phyloP scores from a whole-genome alignment of 305 asterid species.

The Striga hermonthica region DNA sequence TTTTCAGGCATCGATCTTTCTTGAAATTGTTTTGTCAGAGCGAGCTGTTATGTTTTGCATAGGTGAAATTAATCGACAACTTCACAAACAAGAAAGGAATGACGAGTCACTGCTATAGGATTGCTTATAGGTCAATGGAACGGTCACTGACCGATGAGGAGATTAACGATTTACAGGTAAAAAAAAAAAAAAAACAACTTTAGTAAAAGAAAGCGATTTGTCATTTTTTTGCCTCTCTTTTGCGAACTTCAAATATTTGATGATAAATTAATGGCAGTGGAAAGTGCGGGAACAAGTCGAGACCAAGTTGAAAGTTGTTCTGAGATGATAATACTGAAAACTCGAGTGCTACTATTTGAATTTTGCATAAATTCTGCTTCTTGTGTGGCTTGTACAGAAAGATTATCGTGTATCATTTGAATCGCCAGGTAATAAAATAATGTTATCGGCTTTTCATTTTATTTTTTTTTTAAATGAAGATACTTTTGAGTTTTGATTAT shows the following conservation, averaged over 20 bases:
- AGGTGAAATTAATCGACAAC: conserved; percentile 66
- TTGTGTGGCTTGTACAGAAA: conserved; percentile 13
- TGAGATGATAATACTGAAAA: conserved; percentile 41
- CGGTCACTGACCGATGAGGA: conserved; percentile 89
- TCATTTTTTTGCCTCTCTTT: background rate
- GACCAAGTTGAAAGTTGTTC: conserved; percentile 54
- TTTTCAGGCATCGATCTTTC: background rate
- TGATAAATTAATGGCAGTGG: conserved; percentile 49
- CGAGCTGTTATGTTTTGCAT: background rate
- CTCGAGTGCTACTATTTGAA: background rate
- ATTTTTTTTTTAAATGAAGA: background rate
- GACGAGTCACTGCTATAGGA: conserved; percentile 91
- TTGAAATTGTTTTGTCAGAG: background rate
- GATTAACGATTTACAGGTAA: conserved; percentile 85
- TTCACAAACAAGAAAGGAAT: conserved; percentile 79
- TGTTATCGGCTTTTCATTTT: background rate
- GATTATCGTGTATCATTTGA: background rate
- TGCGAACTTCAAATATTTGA: background rate
- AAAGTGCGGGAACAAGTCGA: conserved; percentile 70
- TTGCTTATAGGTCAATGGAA: conserved; percentile 87
- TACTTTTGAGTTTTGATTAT: background rate
- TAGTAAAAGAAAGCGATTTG: background rate
- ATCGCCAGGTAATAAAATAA: conserved; percentile 16
- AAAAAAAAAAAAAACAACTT: background rate
- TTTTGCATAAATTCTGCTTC: background rate